Conservation (phyloP, 305 asterid genomes). For the Fraxinus greggii region DNA sequence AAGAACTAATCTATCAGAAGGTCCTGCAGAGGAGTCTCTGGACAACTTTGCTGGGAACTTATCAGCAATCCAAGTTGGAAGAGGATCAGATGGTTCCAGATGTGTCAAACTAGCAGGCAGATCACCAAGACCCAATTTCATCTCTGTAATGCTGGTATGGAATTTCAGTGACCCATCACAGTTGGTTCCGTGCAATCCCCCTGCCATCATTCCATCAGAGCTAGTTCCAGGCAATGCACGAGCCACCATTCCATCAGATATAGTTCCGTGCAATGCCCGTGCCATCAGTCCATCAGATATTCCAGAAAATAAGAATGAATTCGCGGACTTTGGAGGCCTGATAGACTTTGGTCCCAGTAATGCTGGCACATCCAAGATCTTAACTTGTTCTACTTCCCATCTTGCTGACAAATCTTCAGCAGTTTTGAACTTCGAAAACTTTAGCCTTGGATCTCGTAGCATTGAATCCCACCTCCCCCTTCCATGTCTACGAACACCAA, state of each 20-base stretch:
- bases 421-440: conserved; percentile 69
- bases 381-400: conserved; percentile 91
- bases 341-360: conserved; percentile 32
- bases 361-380: conserved; percentile 59
- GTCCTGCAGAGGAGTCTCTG: conserved; percentile 48
- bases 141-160: conserved; percentile 70
- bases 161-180: conserved; percentile 50
- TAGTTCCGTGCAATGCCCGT: conserved; percentile 47
- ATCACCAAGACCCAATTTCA: conserved; percentile 80
- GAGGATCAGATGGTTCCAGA: conserved; percentile 41
- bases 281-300: conserved; percentile 58
- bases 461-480: conserved; percentile 84
- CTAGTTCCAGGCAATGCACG: not conserved
- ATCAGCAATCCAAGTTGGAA: conserved; percentile 47
- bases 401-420: conserved; percentile 62
- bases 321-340: conserved; percentile 41
- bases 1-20: conserved; percentile 36
- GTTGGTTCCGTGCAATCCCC: conserved; percentile 58
- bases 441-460: conserved; percentile 73
- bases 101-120: conserved; percentile 44
- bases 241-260: conserved; percentile 58
- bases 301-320: conserved; percentile 33
- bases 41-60: conserved; percentile 49
- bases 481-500: conserved; percentile 92
- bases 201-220: conserved; percentile 29